Evolutionary conservation across 2,329 filamentous ascomycete genomes (phyloP).

Genomic region (Drechslerella dactyloides): DNA sequence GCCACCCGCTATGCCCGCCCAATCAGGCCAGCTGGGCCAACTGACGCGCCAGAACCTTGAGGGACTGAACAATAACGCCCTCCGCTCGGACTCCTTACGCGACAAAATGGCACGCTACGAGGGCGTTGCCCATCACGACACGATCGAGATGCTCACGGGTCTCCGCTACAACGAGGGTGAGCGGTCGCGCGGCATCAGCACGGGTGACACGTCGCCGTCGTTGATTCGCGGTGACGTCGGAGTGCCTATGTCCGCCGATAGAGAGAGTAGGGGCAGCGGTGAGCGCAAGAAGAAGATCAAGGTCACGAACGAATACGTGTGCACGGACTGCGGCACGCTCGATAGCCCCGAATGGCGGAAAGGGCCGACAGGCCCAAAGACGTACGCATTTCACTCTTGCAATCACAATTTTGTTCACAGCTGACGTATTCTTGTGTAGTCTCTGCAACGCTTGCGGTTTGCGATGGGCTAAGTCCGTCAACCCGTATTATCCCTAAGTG

Average conservation of each 20-base stretch:
- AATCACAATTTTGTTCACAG: neutral
- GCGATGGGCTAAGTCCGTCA: slow-evolving; percentile 70
- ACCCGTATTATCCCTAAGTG: slow-evolving; percentile 11
- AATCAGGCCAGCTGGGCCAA: slow-evolving; percentile 55
- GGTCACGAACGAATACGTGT: slow-evolving; percentile 85
- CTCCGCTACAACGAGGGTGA: slow-evolving; percentile 87
- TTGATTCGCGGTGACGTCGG: slow-evolving; percentile 85
- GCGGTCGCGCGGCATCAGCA: slow-evolving; percentile 83
- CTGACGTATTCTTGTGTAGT: slow-evolving; percentile 16
- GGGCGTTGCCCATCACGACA: slow-evolving; percentile 76
- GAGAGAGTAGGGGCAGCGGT: slow-evolving; percentile 70
- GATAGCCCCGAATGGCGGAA: slow-evolving; percentile 97
- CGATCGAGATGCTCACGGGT: slow-evolving; percentile 91
- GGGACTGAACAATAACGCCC: slow-evolving; percentile 65
- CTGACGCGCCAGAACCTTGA: slow-evolving; percentile 82
- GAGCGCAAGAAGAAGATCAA: slow-evolving; percentile 90
- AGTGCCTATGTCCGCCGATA: slow-evolving; percentile 80
- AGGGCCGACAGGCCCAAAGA: slow-evolving; percentile 89
- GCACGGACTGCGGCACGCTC: slow-evolving; percentile 90
- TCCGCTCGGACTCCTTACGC: slow-evolving; percentile 70
- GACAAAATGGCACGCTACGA: slow-evolving; percentile 88
- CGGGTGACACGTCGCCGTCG: slow-evolving; percentile 78
- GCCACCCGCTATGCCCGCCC: slow-evolving; percentile 67
- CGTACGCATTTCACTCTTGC: slow-evolving; percentile 56
- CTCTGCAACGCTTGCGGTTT: slow-evolving; percentile 92